These are phyloP conservation scores for Trichoderma arundinaceum DNA, from an alignment of 2,329 filamentous ascomycete genomes.

Conservation along the genomic window DNA sequence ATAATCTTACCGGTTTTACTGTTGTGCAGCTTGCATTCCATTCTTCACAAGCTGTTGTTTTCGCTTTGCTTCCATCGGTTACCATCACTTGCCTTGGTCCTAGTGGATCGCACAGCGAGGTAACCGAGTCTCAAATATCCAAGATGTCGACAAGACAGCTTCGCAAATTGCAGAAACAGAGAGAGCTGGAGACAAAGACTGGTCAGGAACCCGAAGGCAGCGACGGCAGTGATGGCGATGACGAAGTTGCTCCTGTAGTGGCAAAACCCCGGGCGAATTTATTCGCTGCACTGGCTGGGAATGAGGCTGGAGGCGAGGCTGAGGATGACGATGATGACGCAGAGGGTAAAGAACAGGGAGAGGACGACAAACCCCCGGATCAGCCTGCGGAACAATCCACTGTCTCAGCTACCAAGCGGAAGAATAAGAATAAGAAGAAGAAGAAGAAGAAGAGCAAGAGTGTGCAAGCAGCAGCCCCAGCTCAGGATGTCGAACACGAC, in stretches of 20 bases:
- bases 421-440: slow-evolving; percentile 50
- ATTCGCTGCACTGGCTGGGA: slow-evolving; percentile 59
- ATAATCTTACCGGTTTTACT: neutral
- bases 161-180: slow-evolving; percentile 58
- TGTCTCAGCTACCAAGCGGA: slow-evolving; percentile 32
- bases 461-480: slow-evolving; percentile 38
- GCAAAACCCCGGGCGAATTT: slow-evolving; percentile 52
- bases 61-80: neutral
- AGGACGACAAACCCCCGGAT: neutral
- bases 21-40: neutral
- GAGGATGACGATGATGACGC: slow-evolving; percentile 47
- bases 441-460: slow-evolving; percentile 50
- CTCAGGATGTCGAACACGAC: slow-evolving; percentile 34
- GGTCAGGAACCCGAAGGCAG: slow-evolving; percentile 38
- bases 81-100: neutral
- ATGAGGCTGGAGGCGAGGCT: slow-evolving; percentile 47
- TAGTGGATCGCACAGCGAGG: neutral
- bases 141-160: slow-evolving; percentile 59
- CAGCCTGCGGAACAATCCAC: slow-evolving; percentile 8
- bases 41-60: neutral
- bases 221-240: slow-evolving; percentile 42
- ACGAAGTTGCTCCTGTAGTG: slow-evolving; percentile 41
- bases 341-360: slow-evolving; percentile 16
- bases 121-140: neutral
- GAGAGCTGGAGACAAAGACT: slow-evolving; percentile 47